Conservation (phyloP, 2,329 filamentous ascomycete species). For the Trichoderma atroviride region DNA sequence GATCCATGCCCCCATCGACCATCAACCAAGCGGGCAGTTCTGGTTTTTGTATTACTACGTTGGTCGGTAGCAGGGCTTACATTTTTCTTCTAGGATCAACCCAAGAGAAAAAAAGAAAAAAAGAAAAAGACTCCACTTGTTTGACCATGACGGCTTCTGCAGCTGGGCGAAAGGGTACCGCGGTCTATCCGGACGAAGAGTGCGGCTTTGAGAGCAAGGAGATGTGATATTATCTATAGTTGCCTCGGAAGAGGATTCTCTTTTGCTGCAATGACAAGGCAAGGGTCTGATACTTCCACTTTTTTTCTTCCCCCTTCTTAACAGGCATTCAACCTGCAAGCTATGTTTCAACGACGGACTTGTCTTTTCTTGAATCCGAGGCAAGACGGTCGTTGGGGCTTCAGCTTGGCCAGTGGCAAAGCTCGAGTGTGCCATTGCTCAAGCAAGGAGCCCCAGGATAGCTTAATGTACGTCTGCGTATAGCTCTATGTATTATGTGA, state of each 20-base stretch:
- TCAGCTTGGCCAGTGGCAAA: neutral
- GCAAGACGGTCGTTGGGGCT: neutral
- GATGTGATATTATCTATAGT: neutral
- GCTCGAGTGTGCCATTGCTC: conserved; percentile 17
- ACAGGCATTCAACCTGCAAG: neutral
- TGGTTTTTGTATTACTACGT: neutral
- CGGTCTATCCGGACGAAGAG: conserved; percentile 3
- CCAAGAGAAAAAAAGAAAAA: neutral
- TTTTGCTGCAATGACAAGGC: neutral
- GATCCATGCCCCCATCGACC: neutral
- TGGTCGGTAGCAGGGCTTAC: conserved; percentile 10
- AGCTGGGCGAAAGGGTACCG: conserved; percentile 2
- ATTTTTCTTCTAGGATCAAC: neutral
- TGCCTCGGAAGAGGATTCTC: neutral
- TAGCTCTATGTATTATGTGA: conserved; percentile 20
- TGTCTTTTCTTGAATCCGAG: neutral
- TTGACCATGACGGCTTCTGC: conserved; percentile 9
- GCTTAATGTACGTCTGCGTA: conserved; percentile 12
- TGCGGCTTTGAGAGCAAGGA: conserved; percentile 1
- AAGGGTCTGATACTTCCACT: conserved; percentile 3
- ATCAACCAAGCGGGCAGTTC: conserved; percentile 1
- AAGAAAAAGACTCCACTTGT: conserved; percentile 10
- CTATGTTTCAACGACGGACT: neutral
- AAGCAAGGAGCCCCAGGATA: conserved; percentile 2
- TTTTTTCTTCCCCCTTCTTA: neutral